A percentile compares a stretch with the other conserved stretches of the same genome.
These are phyloP conservation scores for Pythium myriotylum DNA, from an alignment of 352 stramenopile species.

Conservation along the genomic window DNA sequence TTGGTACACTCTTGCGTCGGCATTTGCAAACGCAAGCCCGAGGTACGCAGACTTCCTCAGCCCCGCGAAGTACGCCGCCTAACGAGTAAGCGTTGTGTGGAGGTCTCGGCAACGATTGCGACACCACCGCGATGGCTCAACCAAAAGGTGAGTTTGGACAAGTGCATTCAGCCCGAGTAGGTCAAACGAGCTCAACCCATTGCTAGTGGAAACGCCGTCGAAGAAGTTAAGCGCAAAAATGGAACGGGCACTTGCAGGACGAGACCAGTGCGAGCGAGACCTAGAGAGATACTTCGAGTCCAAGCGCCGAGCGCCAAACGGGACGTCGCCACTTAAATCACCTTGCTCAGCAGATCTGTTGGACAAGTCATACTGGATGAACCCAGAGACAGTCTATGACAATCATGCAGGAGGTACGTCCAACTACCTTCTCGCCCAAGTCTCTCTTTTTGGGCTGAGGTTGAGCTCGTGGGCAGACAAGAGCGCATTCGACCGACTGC, in stretches of 20 bases:
- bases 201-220: slow-evolving; percentile 4
- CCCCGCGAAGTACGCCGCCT: too few species aligned
- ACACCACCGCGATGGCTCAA: neutral
- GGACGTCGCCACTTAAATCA: neutral
- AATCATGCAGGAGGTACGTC: slow-evolving; percentile 35
- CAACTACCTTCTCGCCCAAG: too few species aligned
- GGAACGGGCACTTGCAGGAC: slow-evolving; percentile 54
- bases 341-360: slow-evolving; percentile 15
- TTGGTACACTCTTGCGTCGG: slow-evolving; percentile 14
- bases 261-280: slow-evolving; percentile 56
- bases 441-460: too few species aligned
- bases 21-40: slow-evolving; percentile 21
- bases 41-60: too few species aligned
- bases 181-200: neutral
- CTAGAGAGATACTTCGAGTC: slow-evolving; percentile 47
- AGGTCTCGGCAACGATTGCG: neutral
- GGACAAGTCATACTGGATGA: slow-evolving; percentile 32
- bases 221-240: slow-evolving; percentile 45
- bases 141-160: neutral
- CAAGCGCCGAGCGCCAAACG: slow-evolving; percentile 28
- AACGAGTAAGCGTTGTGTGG: too few species aligned
- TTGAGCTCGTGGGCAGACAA: slow-evolving; percentile 60
- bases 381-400: slow-evolving; percentile 47
- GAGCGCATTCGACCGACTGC: slow-evolving; percentile 49
- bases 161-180: neutral